Percentiles rank a stretch among this genome's conserved stretches.
phyloP scores from a whole-genome alignment of 352 stramenopile genomes.

The Phytophthora quininea region DNA sequence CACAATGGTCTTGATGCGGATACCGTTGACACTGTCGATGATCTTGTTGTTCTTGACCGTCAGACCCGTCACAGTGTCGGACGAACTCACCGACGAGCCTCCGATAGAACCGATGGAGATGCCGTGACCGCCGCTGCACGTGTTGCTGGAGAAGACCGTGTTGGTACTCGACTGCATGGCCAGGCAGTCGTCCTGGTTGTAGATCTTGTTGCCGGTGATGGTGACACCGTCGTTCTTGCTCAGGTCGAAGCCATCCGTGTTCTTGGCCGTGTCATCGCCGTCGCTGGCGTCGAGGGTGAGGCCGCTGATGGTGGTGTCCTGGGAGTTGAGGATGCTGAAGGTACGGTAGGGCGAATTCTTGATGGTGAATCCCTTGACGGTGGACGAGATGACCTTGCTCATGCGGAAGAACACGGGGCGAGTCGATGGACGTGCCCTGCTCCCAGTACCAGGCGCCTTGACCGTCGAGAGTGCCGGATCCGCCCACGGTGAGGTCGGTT shows the following conservation, averaged over 20 bases:
- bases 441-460: constrained; percentile 47
- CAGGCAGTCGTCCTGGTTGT: constrained; percentile 35
- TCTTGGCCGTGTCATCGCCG: constrained; percentile 16
- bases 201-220: constrained; percentile 36
- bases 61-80: constrained; percentile 22
- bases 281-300: constrained; percentile 25
- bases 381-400: constrained; percentile 28
- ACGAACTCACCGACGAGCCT: constrained; percentile 13
- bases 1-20: constrained; percentile 30
- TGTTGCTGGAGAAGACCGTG: constrained; percentile 21
- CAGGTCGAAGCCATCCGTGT: constrained; percentile 36
- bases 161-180: constrained; percentile 27
- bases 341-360: constrained; percentile 36
- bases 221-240: constrained; percentile 32
- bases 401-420: constrained; percentile 40
- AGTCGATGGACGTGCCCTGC: constrained; percentile 28
- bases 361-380: constrained; percentile 37
- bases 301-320: constrained; percentile 22
- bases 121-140: constrained; percentile 27
- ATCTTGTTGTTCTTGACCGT: constrained; percentile 30
- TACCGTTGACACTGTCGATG: constrained; percentile 28
- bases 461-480: constrained; percentile 39
- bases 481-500: constrained; percentile 32
- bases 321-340: constrained; percentile 34
- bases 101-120: constrained; percentile 39